Evolutionary conservation across 148 eudicot species (phyloP).

Genomic region (Dianthus caryophyllus): DNA sequence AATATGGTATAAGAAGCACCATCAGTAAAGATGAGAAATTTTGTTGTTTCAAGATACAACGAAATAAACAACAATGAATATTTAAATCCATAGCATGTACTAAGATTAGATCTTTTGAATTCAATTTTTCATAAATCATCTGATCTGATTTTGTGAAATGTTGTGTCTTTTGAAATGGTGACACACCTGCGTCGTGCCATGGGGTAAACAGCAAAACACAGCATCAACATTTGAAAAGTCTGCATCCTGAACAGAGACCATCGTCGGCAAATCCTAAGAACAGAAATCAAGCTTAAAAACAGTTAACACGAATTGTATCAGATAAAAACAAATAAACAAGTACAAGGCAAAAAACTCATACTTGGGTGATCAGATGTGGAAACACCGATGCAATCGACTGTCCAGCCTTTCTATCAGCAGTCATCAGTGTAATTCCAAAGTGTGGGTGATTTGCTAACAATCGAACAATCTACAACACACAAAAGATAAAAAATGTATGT

Average conservation of each 20-base stretch:
- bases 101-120: neutral
- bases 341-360: constrained; percentile 20
- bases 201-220: constrained; percentile 98
- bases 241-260: constrained; percentile 87
- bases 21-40: no score
- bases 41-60: no score
- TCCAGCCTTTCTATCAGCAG: constrained; percentile 98
- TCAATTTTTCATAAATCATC: neutral
- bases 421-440: constrained; percentile 75
- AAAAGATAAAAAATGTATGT: neutral
- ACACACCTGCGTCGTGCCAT: constrained; percentile 93
- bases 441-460: constrained; percentile 79
- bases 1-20: neutral
- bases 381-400: constrained; percentile 90
- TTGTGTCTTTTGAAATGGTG: neutral
- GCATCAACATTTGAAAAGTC: constrained; percentile 86
- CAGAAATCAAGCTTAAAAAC: neutral
- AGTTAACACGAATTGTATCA: neutral
- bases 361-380: constrained; percentile 80
- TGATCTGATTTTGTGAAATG: neutral
- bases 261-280: constrained; percentile 70
- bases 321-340: neutral
- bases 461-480: constrained; percentile 59
- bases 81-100: neutral
- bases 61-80: no score